phyloP scores from a whole-genome alignment of 768 basidiomycete species.

The Clitopilus hobsonii region DNA sequence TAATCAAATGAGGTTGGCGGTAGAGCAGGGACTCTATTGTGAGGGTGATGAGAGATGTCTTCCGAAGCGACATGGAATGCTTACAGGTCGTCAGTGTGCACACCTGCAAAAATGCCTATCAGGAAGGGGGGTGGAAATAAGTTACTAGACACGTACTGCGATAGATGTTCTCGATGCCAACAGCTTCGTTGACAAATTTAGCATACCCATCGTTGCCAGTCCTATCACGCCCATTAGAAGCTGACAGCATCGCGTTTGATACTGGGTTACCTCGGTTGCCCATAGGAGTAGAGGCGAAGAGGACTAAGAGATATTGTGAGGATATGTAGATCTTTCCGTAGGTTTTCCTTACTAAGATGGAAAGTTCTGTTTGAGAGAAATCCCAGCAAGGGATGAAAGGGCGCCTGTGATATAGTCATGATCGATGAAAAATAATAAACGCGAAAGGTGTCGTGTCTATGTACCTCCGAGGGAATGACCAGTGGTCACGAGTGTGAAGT shows the following conservation, averaged over 20 bases:
- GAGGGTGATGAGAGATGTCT: neutral
- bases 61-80: neutral
- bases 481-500: neutral
- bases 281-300: conserved; percentile 27
- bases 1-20: conserved; percentile 44
- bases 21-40: conserved; percentile 39
- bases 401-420: neutral
- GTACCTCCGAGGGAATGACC: neutral
- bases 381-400: neutral
- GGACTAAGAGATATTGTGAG: neutral
- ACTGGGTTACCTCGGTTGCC: conserved; percentile 31
- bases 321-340: conserved; percentile 5
- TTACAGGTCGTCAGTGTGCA: conserved; percentile 45
- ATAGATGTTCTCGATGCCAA: conserved; percentile 32
- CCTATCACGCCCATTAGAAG: neutral
- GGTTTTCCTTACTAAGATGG: conserved; percentile 28
- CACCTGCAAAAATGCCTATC: too few species aligned
- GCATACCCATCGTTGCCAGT: conserved; percentile 39
- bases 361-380: neutral
- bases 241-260: neutral
- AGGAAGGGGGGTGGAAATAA: too few species aligned
- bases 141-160: conserved; percentile 41
- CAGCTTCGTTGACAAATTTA: conserved; percentile 35
- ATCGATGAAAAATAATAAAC: too few species aligned
- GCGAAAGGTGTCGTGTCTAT: too few species aligned